phyloP scores from a whole-genome alignment of 306 rosid species.

The Dicorynia guianensis region DNA sequence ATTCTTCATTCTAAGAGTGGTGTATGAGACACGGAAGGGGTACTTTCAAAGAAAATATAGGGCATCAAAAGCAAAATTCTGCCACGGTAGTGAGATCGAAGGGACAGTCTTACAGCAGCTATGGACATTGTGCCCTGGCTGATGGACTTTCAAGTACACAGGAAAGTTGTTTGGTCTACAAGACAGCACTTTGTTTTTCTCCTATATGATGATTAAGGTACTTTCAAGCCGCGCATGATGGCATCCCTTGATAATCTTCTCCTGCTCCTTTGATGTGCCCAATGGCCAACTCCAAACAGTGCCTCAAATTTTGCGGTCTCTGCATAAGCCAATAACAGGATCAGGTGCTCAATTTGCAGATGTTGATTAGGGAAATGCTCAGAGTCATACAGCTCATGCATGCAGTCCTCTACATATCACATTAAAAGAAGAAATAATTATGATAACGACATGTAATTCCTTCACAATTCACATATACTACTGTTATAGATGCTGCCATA shows the following conservation, averaged over 20 bases:
- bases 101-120: slow-evolving; percentile 28
- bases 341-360: slow-evolving; percentile 7
- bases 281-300: slow-evolving; percentile 14
- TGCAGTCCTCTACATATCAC: neutral
- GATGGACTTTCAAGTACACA: slow-evolving; percentile 47
- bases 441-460: neutral
- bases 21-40: no score
- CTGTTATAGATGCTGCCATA: no score
- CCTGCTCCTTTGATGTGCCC: slow-evolving; percentile 26
- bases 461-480: neutral
- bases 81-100: no score
- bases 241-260: slow-evolving; percentile 15
- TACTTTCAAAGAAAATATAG: no score
- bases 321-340: slow-evolving; percentile 27
- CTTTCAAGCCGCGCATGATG: slow-evolving; percentile 48
- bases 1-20: no score
- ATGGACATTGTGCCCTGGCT: slow-evolving; percentile 37
- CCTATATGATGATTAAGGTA: slow-evolving; percentile 47
- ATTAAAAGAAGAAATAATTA: neutral
- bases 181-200: slow-evolving; percentile 43
- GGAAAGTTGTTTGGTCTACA: slow-evolving; percentile 44
- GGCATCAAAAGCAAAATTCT: no score
- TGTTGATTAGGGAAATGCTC: neutral
- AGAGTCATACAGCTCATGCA: slow-evolving; percentile 23
- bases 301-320: slow-evolving; percentile 26